Evolutionary conservation across 2,329 filamentous ascomycete species (phyloP).

Genomic region (Fusarium miscanthi): DNA sequence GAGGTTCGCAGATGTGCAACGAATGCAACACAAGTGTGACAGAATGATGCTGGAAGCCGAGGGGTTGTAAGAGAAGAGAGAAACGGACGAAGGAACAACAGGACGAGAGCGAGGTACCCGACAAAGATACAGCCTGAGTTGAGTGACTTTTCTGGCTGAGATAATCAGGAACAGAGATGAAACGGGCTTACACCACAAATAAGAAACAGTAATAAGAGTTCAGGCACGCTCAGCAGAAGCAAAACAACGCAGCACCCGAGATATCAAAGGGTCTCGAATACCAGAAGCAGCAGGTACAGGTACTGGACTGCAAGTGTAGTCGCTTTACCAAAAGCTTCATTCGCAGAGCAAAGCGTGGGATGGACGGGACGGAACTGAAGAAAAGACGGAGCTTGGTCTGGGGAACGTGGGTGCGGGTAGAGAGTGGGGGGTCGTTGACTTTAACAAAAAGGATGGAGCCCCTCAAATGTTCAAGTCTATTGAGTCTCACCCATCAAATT

Average conservation of each 20-base stretch:
- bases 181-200: conserved; percentile 15
- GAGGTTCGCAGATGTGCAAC: conserved; percentile 8
- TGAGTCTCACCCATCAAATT: conserved; percentile 17
- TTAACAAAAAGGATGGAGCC: conserved; percentile 29
- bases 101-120: conserved; percentile 6
- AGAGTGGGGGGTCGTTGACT: conserved; percentile 38
- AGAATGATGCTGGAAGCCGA: conserved; percentile 25
- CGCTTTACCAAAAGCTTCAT: conserved; percentile 6
- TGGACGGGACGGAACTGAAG: conserved; percentile 20
- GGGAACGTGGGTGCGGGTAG: conserved; percentile 37
- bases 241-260: conserved; percentile 2
- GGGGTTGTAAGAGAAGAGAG: not conserved
- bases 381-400: conserved; percentile 22
- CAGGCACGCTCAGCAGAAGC: conserved; percentile 23
- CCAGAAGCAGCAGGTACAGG: conserved; percentile 13
- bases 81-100: conserved; percentile 10
- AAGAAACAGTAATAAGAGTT: conserved; percentile 14
- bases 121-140: conserved; percentile 9
- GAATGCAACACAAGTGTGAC: conserved; percentile 26
- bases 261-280: conserved; percentile 5
- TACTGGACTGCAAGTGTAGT: not conserved
- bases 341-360: conserved; percentile 31
- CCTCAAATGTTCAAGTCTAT: not conserved
- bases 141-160: conserved; percentile 25
- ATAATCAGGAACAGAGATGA: conserved; percentile 33